Evolutionary conservation across 805 yeast genomes (phyloP).

Genomic region (Trichomonascus vanleenenianus): DNA sequence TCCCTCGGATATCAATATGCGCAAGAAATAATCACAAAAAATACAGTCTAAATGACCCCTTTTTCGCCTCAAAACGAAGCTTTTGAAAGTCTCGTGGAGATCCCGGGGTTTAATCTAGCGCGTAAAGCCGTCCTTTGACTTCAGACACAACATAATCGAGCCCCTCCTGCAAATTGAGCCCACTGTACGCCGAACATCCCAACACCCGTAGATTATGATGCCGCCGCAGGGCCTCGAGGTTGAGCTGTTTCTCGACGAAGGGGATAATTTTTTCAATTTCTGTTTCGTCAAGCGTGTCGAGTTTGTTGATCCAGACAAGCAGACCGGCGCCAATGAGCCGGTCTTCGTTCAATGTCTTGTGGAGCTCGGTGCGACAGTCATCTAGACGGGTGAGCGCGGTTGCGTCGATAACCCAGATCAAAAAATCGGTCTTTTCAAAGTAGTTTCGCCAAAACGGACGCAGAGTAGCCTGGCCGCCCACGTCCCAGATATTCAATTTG

Average conservation of each 20-base stretch:
- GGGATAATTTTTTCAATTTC: conserved; percentile 10
- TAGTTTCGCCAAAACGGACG: conserved; percentile 92
- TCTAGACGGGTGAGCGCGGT: conserved; percentile 48
- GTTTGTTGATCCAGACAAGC: conserved; percentile 65
- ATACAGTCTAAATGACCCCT: not conserved
- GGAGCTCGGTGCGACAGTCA: conserved; percentile 61
- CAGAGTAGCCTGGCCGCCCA: conserved; percentile 82
- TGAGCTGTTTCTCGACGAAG: conserved; percentile 7
- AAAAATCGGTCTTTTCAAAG: conserved; percentile 70
- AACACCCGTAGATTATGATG: conserved; percentile 35
- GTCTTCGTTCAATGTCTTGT: conserved; percentile 55
- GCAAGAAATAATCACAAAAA: no score
- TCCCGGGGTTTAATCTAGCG: conserved; percentile 21
- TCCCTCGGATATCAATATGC: no score
- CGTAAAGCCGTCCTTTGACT: conserved; percentile 34
- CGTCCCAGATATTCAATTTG: conserved; percentile 50
- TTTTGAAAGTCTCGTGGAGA: no score
- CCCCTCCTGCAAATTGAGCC: conserved; percentile 33
- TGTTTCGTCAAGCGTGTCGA: conserved; percentile 42
- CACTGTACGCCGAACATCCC: conserved; percentile 44
- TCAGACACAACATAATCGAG: conserved; percentile 39
- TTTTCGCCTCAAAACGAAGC: not conserved
- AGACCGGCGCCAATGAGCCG: conserved; percentile 61
- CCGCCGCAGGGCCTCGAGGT: conserved; percentile 22
- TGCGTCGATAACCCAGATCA: conserved; percentile 83